phyloP scores from a whole-genome alignment of 805 yeast species.

The Sungouiozyma intestinalis region DNA sequence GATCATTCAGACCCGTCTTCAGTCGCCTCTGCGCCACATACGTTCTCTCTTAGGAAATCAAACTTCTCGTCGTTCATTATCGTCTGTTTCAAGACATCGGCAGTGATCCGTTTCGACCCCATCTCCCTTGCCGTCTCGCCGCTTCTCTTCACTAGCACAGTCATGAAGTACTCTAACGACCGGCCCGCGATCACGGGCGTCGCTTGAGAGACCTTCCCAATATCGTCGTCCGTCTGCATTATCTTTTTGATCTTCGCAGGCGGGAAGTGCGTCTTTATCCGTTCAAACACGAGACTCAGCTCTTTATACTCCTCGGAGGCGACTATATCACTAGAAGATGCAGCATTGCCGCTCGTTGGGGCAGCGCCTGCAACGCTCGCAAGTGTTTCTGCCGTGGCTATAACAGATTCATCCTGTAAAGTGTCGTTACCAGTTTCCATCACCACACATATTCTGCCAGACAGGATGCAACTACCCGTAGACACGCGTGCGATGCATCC shows the following conservation, averaged over 20 bases:
- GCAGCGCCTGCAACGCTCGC: conserved; percentile 1
- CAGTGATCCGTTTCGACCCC: conserved; percentile 72
- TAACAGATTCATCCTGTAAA: background rate
- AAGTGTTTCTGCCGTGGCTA: background rate
- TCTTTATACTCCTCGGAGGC: conserved; percentile 5
- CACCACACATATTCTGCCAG: background rate
- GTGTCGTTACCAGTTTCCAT: conserved; percentile 2
- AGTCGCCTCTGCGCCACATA: conserved; percentile 20
- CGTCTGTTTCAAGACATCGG: conserved; percentile 74
- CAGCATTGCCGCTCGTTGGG: background rate
- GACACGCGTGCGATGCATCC: background rate
- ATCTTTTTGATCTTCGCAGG: conserved; percentile 91
- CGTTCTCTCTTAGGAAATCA: conserved; percentile 72
- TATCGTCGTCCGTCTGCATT: conserved; percentile 97
- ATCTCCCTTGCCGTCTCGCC: conserved; percentile 63
- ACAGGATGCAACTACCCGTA: background rate
- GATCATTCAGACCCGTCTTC: background rate
- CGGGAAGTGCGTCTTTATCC: conserved; percentile 74
- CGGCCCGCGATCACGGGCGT: conserved; percentile 98
- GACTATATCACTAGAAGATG: background rate
- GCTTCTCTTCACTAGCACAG: conserved; percentile 77
- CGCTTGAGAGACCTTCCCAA: conserved; percentile 97
- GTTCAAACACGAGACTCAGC: conserved; percentile 21
- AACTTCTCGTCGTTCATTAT: conserved; percentile 80
- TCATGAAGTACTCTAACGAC: conserved; percentile 85